Base-by-base conservation (phyloP, 345 rosid species). In the Linum lewisii region DNA sequence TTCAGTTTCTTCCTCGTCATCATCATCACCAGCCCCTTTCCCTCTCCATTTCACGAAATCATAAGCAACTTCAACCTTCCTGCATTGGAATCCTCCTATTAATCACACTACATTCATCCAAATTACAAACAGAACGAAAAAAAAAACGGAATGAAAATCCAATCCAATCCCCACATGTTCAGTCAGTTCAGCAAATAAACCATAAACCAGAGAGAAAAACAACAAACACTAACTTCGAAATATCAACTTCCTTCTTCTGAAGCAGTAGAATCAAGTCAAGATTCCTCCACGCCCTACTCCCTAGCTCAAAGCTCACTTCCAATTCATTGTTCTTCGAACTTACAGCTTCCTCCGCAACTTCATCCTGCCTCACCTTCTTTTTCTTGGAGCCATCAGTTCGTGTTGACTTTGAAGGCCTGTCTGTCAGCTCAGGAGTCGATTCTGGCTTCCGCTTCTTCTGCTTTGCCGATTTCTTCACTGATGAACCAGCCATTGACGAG, bases 31-130 rank as follows among this genome's bases (percentile, higher is more conserved):
- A 22, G 47, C 66, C 65, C 62, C 75, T 59, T 71, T 60, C 23
- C 22, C 71, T 61, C 70, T 73, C 21, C 11, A 61, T 60, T 72
- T 70, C 36, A 86, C 85, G 65, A 67, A 85, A 74, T 54, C 51
- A 52, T 71, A 81, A 63, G 82, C 87, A 29, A 85, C 42, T 54
- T 78, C 94, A 66, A 93, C 74, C 77, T 89, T 93, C 81, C 97
- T 89, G 95, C 79, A 81, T 54, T 65, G 54, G 21, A 57, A 53
- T 58, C 47, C 56, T 13, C 51, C 58, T 1, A 29, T 59, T 20
- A 65, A 34, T 42, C 59, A 58, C 38, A 34, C 10, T 34, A 34
- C 38, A 5, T 34, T 11, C 38, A 34, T 11, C 10, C 38, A 34
- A 34, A n/a, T n/a, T n/a, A n/a, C n/a, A n/a, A 34, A 34, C 5